Evolutionary conservation across 495 filamentous ascomycete species (phyloP).

Genomic region (Thermothielavioides terrestris): DNA sequence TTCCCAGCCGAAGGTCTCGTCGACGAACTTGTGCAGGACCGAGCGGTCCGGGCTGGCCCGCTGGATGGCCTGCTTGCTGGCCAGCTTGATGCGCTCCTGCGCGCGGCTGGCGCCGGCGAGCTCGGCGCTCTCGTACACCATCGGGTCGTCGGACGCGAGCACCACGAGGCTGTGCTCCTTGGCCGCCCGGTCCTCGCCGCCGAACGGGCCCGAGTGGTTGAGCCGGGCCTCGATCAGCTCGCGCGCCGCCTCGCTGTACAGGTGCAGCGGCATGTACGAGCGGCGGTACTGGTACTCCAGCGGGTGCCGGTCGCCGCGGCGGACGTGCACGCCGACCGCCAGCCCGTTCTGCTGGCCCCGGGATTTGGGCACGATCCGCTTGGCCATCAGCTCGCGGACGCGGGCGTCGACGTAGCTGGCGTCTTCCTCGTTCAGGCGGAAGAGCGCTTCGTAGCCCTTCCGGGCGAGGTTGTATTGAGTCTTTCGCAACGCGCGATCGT

Average conservation of each 20-base stretch:
- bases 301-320: slow-evolving; percentile 63
- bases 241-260: slow-evolving; percentile 44
- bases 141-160: slow-evolving; percentile 64
- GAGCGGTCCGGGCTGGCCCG: slow-evolving; percentile 22
- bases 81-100: slow-evolving; percentile 58
- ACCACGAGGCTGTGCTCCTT: slow-evolving; percentile 41
- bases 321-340: slow-evolving; percentile 58
- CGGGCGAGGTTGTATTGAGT: slow-evolving; percentile 53
- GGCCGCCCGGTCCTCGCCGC: slow-evolving; percentile 23
- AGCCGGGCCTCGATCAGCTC: slow-evolving; percentile 33
- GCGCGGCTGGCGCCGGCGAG: slow-evolving; percentile 43
- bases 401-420: slow-evolving; percentile 45
- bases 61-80: slow-evolving; percentile 45
- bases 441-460: slow-evolving; percentile 56
- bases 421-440: slow-evolving; percentile 51
- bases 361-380: slow-evolving; percentile 34
- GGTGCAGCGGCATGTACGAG: slow-evolving; percentile 58
- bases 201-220: slow-evolving; percentile 26
- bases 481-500: slow-evolving; percentile 25
- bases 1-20: slow-evolving; percentile 64
- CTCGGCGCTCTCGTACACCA: slow-evolving; percentile 51
- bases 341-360: slow-evolving; percentile 31
- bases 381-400: slow-evolving; percentile 37
- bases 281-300: slow-evolving; percentile 56
- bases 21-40: slow-evolving; percentile 49